Base-by-base conservation (phyloP, 1,284 basidiomycete genomes). In the Cryptococcus floricola region DNA sequence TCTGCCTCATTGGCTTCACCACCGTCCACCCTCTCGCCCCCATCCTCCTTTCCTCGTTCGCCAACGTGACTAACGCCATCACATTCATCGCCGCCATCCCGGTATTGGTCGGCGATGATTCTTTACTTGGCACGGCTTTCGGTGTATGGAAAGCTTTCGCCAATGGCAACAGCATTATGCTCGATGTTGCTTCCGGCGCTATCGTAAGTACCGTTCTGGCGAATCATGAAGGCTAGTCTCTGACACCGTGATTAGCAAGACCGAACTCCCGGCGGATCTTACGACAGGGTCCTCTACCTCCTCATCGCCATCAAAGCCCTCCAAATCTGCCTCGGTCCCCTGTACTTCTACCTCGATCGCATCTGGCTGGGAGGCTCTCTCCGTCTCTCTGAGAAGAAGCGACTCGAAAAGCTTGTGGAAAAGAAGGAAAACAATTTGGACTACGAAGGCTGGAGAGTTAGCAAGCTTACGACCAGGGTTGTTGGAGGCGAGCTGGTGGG, bases 71-170 rank as follows among this genome's bases (percentile, higher is more conserved):
- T 57, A 77, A 78, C 62, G 68, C 70, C 23, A 64, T 79, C 27
- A 71, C 75, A 1, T 78, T 78, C 62, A 69, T 74, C 54, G 73
- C 75, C 2, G 70, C 70, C 2, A 77, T 80, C 25, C 78, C 79
- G 1, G 64, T 80, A 5, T 61, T 80, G 16, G 71, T 79, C 0
- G 69, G 70, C 0, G 64, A 72, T 31, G 75, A 78, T 49, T 56
- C 63, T 7, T 65, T 75, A 14, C 62, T 79, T n/a, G 79, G 78
- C 2, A 76, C 75, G 0, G 78, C 77, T 0, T 79, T 76, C 44
- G 78, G 79, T 1, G 63, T 78, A n/a, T 79, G 77, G 75, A 78
- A 79, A 57, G 67, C 75, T 4, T 71, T 75, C 58, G 59, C 69
- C 53, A 74, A 71, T 41, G 64, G 63, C 10, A 74, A 73, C 23